These are phyloP conservation scores for Russula foetens DNA, from an alignment of 768 basidiomycete genomes.

Conservation along the genomic window DNA sequence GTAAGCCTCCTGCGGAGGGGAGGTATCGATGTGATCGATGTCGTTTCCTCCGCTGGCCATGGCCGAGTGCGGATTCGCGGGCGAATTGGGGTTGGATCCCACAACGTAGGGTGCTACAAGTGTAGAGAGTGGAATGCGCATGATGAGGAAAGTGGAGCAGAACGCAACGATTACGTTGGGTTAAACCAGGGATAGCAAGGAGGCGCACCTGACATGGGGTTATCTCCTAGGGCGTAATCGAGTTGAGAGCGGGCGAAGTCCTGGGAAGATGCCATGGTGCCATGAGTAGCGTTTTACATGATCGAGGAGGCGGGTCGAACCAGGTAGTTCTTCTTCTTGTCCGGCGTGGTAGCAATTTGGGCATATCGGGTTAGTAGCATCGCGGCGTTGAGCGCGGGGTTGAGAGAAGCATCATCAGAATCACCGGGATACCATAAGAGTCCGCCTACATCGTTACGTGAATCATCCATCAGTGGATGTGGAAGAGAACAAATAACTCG, in stretches of 20 bases:
- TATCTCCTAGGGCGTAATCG: slow-evolving; percentile 78
- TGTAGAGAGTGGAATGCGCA: slow-evolving; percentile 27
- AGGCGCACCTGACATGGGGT: slow-evolving; percentile 76
- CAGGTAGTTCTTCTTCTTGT: slow-evolving; percentile 51
- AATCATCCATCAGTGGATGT: not conserved
- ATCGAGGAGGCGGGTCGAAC: slow-evolving; percentile 30
- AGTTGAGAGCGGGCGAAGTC: slow-evolving; percentile 69
- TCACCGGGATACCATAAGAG: slow-evolving; percentile 78
- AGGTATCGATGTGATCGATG: slow-evolving; percentile 58
- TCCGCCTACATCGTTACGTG: slow-evolving; percentile 47
- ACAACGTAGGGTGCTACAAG: slow-evolving; percentile 70
- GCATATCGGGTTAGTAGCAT: slow-evolving; percentile 78
- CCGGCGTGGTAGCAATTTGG: slow-evolving; percentile 54
- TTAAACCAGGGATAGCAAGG: not conserved
- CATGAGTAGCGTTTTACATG: slow-evolving; percentile 8
- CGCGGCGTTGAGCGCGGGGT: slow-evolving; percentile 81
- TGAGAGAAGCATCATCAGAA: slow-evolving; percentile 71
- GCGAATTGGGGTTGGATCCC: slow-evolving; percentile 85
- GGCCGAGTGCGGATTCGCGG: slow-evolving; percentile 84
- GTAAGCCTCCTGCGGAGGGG: slow-evolving; percentile 63
- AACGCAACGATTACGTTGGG: not conserved
- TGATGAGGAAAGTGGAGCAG: not conserved
- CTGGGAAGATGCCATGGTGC: slow-evolving; percentile 30
- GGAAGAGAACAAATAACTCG: slow-evolving; percentile 12
- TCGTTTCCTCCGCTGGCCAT: slow-evolving; percentile 79